Evolutionary conservation across 441 rosid species (phyloP).

Genomic region (Kokia cookei): DNA sequence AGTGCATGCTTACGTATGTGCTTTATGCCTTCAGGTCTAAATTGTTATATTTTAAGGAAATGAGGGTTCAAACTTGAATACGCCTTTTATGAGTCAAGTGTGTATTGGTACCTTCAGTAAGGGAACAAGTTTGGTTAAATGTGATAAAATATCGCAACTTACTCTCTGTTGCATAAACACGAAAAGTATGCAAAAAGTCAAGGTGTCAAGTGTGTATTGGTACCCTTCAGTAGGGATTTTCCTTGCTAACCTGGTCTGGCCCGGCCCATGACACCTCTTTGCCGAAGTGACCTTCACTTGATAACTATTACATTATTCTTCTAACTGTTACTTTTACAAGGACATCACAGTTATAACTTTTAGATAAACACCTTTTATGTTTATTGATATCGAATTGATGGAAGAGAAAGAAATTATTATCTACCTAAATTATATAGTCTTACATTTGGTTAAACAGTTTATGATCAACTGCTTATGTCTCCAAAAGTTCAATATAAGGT

Average conservation of each 20-base stretch:
- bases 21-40: background rate
- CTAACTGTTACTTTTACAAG: background rate
- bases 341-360: background rate
- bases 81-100: background rate
- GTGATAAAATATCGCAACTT: background rate
- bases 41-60: background rate
- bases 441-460: background rate
- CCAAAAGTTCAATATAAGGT: background rate
- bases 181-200: background rate
- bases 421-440: background rate
- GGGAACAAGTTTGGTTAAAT: background rate
- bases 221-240: background rate
- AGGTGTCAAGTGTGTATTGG: background rate
- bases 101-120: background rate
- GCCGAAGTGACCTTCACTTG: background rate
- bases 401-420: background rate
- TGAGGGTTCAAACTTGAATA: background rate
- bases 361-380: background rate
- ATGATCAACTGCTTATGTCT: background rate
- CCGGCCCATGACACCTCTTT: background rate
- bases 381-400: background rate
- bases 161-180: background rate
- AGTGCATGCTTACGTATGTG: background rate
- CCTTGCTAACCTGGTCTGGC: background rate
- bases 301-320: background rate